These are phyloP conservation scores for Cicer arietinum DNA, from an alignment of 306 rosid species.

Conservation along the genomic window DNA sequence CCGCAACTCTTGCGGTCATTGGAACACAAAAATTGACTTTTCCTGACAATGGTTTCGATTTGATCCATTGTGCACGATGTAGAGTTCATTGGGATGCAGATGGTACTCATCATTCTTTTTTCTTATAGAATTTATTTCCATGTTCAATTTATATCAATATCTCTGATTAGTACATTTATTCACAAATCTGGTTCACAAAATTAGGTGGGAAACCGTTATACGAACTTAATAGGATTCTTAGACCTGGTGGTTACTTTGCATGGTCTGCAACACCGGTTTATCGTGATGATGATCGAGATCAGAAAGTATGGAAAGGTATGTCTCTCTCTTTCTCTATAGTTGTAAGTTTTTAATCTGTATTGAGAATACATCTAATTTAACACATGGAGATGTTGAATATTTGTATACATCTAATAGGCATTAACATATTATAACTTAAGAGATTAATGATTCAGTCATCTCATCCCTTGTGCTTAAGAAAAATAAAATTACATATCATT, in stretches of 20 bases:
- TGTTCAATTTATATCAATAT: constrained; percentile 27
- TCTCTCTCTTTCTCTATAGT: constrained; percentile 36
- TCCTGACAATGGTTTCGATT: constrained; percentile 76
- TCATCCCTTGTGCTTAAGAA: background rate
- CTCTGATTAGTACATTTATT: constrained; percentile 23
- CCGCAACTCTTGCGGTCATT: constrained; percentile 90
- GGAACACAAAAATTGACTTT: constrained; percentile 88
- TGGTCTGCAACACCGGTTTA: constrained; percentile 99
- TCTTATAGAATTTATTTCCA: background rate
- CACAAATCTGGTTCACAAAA: constrained; percentile 32
- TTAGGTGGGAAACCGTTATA: constrained; percentile 87
- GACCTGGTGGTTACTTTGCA: constrained; percentile 93
- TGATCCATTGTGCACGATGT: constrained; percentile 97
- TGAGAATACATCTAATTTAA: constrained; percentile 6
- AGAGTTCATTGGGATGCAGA: constrained; percentile 98
- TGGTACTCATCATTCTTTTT: constrained; percentile 57
- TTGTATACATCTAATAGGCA: background rate
- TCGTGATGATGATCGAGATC: constrained; percentile 73
- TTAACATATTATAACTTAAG: constrained; percentile 6
- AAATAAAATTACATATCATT: background rate
- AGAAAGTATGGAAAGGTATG: constrained; percentile 81
- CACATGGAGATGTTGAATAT: constrained; percentile 13
- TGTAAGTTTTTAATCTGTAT: background rate
- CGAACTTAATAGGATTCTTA: constrained; percentile 91
- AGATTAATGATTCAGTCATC: constrained; percentile 25